Evolutionary conservation across 2,329 filamentous ascomycete species (phyloP).

Genomic region (Ascosphaera pollenicola): DNA sequence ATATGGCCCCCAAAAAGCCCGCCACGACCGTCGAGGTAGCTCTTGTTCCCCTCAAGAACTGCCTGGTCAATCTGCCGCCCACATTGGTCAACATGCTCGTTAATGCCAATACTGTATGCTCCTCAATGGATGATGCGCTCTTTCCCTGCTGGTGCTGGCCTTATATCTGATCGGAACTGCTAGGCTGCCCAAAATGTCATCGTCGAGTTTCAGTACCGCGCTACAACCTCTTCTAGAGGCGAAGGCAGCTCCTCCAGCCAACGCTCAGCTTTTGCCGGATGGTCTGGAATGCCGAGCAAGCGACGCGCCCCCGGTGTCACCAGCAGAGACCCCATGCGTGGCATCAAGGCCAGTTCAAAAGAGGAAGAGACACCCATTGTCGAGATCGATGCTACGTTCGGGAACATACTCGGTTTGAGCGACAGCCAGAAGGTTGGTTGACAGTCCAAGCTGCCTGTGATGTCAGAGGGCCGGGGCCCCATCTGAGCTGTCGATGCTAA

Average conservation of each 20-base stretch:
- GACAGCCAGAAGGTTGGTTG: slow-evolving; percentile 58
- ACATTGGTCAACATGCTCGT: slow-evolving; percentile 66
- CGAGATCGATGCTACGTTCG: slow-evolving; percentile 75
- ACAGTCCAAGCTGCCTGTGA: neutral
- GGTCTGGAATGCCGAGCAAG: slow-evolving; percentile 96
- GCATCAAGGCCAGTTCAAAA: slow-evolving; percentile 28
- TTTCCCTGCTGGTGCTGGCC: slow-evolving; percentile 2
- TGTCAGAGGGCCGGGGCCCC: too few relatives aligned
- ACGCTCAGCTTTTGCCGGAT: slow-evolving; percentile 68
- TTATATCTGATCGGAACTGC: slow-evolving; percentile 1
- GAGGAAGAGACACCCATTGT: slow-evolving; percentile 60
- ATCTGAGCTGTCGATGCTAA: too few relatives aligned
- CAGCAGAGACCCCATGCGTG: slow-evolving; percentile 47
- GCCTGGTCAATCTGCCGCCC: slow-evolving; percentile 76
- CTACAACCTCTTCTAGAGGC: slow-evolving; percentile 26
- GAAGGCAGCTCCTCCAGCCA: slow-evolving; percentile 28
- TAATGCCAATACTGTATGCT: slow-evolving; percentile 61
- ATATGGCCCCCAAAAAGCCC: slow-evolving; percentile 26
- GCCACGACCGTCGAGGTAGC: slow-evolving; percentile 61
- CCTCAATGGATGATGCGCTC: slow-evolving; percentile 13
- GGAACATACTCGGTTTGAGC: slow-evolving; percentile 48
- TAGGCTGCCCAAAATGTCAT: slow-evolving; percentile 90
- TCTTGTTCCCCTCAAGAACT: slow-evolving; percentile 75
- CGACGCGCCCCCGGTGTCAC: slow-evolving; percentile 50
- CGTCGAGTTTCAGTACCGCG: slow-evolving; percentile 66